Evolutionary conservation across 495 filamentous ascomycete species (phyloP), one percentile per base, ranked within the genome.

Genomic region (Daldinia loculata): DNA sequence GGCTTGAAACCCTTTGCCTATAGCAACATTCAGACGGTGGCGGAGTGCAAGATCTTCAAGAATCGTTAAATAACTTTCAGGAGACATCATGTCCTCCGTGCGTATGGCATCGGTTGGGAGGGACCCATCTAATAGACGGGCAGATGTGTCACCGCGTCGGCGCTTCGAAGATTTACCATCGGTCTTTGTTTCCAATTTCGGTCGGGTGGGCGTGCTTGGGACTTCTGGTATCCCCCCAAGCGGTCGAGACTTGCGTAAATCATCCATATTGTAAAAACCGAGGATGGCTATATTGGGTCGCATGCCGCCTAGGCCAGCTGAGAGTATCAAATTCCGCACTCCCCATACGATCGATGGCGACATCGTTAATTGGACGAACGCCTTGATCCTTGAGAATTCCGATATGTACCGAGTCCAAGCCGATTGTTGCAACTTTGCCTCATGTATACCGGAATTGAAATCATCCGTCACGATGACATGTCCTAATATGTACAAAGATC

Each of bases 401-500:
- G 93, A 92, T 52, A 97, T 93, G 66, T 92, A 91, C 66, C 92
- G 93, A 34, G 91, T 89, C 93, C 93, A 97, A 4, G 91, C 86
- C 1, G 83, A 85, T 74, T 96, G 93, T 70, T 95, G 92, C 50
- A 90, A 81, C 60, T 92, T 90, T 12, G 92, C 92, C 82, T 97
- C 93, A 2, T 90, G 88, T 36, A 96, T 92, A 3, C 91, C 89
- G 2, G 85, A 81, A 15, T 88, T 87, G 70, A 97, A 97, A 76
- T 97, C 91, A 58, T 92, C 85, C 0, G 91, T 92, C 34, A 96
- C 92, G 60, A 97, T 91, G 9, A 96, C 91, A 77, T 97, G 93
- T 5, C 92, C 93, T 3, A 97, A 83, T 8, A 97, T 91, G 80
- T 94, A 97, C 14, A 97, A 77, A 0, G 89, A 89, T 9, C 93